Evolutionary conservation across 2,329 filamentous ascomycete genomes (phyloP), one percentile per base, ranked within the genome.

Genomic region (Fusarium chaquense): DNA sequence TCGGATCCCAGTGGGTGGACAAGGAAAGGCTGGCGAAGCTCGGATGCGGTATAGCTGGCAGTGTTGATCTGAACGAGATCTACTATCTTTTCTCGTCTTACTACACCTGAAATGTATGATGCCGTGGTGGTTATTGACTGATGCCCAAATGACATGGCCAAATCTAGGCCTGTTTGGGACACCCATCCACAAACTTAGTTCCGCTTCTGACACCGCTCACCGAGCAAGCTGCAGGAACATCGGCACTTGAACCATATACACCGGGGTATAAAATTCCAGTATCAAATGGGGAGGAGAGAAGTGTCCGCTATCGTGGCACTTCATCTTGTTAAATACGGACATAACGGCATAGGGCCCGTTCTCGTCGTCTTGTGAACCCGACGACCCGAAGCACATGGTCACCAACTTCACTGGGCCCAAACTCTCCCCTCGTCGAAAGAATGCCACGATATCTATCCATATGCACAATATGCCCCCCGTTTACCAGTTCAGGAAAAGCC

Each of bases 381-480:
- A 41, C 24, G 49, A 51, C 18, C 49, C 49, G 49, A 41, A 8
- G 24, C 33, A 36, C 49, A 36, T 52, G 49, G 40, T n/a, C 49
- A 35, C 28, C 35, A 52, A 22, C 3, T 28, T 46, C 44, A 46
- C n/a, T 8, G n/a, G 13, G n/a, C 15, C n/a, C 24, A 52, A 52
- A 52, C 49, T 52, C 49, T 52, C 35, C 12, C 35, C 15, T 52
- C 35, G 4, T 20, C n/a, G 18, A 13, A 40, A 40, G 24, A 40
- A 52, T 40, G 49, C 49, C 24, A 52, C 49, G 33, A 52, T 52
- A 52, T 32, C 43, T 49, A 30, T 56, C 20, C 15, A 38, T 56
- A 56, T 56, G 53, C 53, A 56, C 53, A 56, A 12, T 56, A 32
- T 56, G 53, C 32, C 24, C 32, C 28, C 44, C 32, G 18, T 15